These are phyloP conservation scores for Dothideomycetes sp. DNA, from an alignment of 2,329 filamentous ascomycete species.

Conservation along the genomic window DNA sequence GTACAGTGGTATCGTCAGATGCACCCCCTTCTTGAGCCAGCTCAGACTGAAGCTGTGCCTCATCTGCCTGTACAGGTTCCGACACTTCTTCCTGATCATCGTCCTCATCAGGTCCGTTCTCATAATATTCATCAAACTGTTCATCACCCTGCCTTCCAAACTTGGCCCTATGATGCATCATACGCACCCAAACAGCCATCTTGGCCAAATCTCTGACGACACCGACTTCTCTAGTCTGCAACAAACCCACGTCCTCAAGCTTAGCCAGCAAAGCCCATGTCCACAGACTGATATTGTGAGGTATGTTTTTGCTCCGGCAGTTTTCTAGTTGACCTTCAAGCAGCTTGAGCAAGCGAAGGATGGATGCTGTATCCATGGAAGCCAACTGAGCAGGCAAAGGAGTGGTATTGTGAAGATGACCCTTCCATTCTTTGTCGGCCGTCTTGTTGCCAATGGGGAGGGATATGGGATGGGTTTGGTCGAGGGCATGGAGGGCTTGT, in stretches of 20 bases:
- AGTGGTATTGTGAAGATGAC: slow-evolving; percentile 29
- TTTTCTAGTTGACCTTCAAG: slow-evolving; percentile 53
- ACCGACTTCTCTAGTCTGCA: slow-evolving; percentile 67
- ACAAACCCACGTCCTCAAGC: slow-evolving; percentile 54
- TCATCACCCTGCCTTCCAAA: slow-evolving; percentile 29
- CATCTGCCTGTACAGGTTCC: background rate
- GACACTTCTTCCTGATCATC: slow-evolving; percentile 18
- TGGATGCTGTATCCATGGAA: slow-evolving; percentile 52
- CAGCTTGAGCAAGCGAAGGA: slow-evolving; percentile 56
- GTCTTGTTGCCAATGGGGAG: slow-evolving; percentile 46
- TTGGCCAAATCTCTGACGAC: slow-evolving; percentile 72
- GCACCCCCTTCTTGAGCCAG: slow-evolving; percentile 4
- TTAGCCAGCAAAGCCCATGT: slow-evolving; percentile 73
- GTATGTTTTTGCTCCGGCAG: slow-evolving; percentile 37
- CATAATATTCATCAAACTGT: slow-evolving; percentile 28
- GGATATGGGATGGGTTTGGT: slow-evolving; percentile 41
- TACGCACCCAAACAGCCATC: slow-evolving; percentile 53
- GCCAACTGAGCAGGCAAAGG: slow-evolving; percentile 44
- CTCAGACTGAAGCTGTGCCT: background rate
- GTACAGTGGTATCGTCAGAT: slow-evolving; percentile 14
- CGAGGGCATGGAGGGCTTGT: slow-evolving; percentile 46
- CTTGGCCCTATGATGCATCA: slow-evolving; percentile 36
- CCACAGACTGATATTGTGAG: slow-evolving; percentile 67
- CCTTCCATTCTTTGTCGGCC: slow-evolving; percentile 48
- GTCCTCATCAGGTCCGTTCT: slow-evolving; percentile 15